Evolutionary conservation across 805 yeast species (phyloP), one percentile per base, ranked within the genome.

Genomic region (Tetrapisispora arboricola): DNA sequence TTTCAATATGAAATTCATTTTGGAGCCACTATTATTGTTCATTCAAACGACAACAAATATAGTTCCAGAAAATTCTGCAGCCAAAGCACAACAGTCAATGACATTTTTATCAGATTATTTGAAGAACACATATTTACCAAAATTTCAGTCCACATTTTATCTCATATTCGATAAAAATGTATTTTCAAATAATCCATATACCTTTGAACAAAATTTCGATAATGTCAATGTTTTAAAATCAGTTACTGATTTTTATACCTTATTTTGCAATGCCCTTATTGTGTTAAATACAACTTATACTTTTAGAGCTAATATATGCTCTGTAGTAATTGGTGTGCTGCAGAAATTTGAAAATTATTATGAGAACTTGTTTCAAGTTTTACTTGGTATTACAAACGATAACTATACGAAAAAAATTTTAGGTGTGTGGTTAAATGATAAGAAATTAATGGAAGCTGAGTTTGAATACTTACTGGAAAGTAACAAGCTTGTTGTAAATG

Each of bases 1-100:
- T 13, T 78, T 82, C 60, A 85, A 87, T 51, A 84, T 88, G 80
- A 72, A 88, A 48, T 71, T 83, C 5, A 72, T 87, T 13, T 60
- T 85, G 37, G 95, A 83, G 43, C 79, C 84, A 29, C 76, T 85
- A 29, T 67, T 85, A 36, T 63, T 77, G 11, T 85, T 84, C 53
- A 66, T 77, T 20, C 78, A 83, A 34, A 78, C 84, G 1, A 64
- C 83, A 1, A 63, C 68, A 10, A 50, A 68, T 2, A 52, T 70
- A 4, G 57, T 72, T 10, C 70, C 70, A 1, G 21, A 40, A 11
- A 41, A 49, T 18, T 32, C 45, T 6, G 22, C 38, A 3, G 45
- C 54, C 33, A 44, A 51, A 18, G 45, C 49, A 2, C 48, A 49
- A 15, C 54, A 58, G n/a, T 67, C 71, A 7, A 42, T 67, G 18